phyloP scores from a whole-genome alignment of 139 green algal genomes.

The Chlamydomonas applanata region DNA sequence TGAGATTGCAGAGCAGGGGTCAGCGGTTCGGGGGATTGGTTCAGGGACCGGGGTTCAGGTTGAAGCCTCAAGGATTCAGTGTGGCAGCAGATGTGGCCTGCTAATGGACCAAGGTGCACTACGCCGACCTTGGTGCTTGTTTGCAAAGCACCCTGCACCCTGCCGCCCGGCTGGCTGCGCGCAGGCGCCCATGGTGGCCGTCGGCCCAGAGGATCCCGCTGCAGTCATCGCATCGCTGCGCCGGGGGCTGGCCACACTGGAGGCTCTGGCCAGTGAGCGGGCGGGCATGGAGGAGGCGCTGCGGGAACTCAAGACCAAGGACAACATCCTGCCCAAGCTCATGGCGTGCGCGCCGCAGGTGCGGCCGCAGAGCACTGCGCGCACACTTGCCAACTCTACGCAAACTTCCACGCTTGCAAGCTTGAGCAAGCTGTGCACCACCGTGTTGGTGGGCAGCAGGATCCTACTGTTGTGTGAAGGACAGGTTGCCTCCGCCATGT shows the following conservation, averaged over 20 bases:
- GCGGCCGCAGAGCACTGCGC: too few species aligned
- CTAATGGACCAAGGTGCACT: too few species aligned
- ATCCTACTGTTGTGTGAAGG: neutral
- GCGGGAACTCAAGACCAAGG: slow-evolving; percentile 77
- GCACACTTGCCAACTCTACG: too few species aligned
- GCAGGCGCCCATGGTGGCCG: slow-evolving; percentile 56
- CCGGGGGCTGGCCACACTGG: slow-evolving; percentile 60
- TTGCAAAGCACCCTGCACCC: neutral
- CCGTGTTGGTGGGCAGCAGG: neutral
- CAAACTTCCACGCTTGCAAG: neutral
- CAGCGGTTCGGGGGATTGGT: too few species aligned
- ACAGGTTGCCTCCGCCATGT: too few species aligned
- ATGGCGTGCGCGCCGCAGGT: slow-evolving; percentile 56
- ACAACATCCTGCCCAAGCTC: slow-evolving; percentile 90
- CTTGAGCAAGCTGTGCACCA: neutral
- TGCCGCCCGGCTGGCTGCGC: neutral
- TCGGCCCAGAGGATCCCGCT: slow-evolving; percentile 67
- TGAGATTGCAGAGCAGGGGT: too few species aligned
- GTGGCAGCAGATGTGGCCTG: too few species aligned
- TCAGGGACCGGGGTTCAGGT: too few species aligned
- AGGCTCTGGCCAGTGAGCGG: slow-evolving; percentile 32
- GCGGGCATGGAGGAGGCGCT: slow-evolving; percentile 85
- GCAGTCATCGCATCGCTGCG: slow-evolving; percentile 66
- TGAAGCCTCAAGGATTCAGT: too few species aligned
- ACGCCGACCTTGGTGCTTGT: too few species aligned